phyloP scores from a whole-genome alignment of 1,284 basidiomycete genomes.

The Melampsora larici-populina region DNA sequence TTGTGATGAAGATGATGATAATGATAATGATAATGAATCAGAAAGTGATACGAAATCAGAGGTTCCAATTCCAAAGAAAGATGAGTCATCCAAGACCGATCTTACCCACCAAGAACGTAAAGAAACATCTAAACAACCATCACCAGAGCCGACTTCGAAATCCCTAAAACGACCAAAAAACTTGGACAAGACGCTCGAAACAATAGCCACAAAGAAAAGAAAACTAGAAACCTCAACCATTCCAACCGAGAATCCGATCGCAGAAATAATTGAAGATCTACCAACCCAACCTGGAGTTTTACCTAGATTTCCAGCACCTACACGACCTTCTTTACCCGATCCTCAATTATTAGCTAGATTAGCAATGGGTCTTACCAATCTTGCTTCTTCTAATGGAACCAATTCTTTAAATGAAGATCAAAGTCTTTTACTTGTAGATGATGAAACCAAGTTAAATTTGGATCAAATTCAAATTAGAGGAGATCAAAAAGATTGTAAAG shows the following conservation, averaged over 20 bases:
- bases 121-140: not conserved
- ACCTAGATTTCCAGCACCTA: slow-evolving; percentile 38
- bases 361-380: slow-evolving; percentile 37
- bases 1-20: not conserved
- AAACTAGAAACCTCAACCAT: slow-evolving; percentile 12
- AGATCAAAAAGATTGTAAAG: slow-evolving; percentile 69
- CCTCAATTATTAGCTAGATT: slow-evolving; percentile 36
- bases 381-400: not conserved
- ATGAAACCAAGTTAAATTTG: slow-evolving; percentile 35
- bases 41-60: not conserved
- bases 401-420: not conserved
- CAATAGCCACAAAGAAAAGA: slow-evolving; percentile 24
- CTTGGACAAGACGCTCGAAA: slow-evolving; percentile 23
- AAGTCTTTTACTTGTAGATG: slow-evolving; percentile 39
- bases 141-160: not conserved
- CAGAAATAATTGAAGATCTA: not conserved
- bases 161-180: slow-evolving; percentile 30
- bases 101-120: not conserved
- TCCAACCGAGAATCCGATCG: not conserved
- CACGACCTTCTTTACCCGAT: slow-evolving; percentile 31
- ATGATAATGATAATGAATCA: too few species aligned
- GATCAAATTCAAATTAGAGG: slow-evolving; percentile 65
- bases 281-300: slow-evolving; percentile 35
- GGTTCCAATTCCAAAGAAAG: too few species aligned
- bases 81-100: not conserved